Conservation (phyloP, 2,329 filamentous ascomycete species). For the Trichoderma koningiopsis region DNA sequence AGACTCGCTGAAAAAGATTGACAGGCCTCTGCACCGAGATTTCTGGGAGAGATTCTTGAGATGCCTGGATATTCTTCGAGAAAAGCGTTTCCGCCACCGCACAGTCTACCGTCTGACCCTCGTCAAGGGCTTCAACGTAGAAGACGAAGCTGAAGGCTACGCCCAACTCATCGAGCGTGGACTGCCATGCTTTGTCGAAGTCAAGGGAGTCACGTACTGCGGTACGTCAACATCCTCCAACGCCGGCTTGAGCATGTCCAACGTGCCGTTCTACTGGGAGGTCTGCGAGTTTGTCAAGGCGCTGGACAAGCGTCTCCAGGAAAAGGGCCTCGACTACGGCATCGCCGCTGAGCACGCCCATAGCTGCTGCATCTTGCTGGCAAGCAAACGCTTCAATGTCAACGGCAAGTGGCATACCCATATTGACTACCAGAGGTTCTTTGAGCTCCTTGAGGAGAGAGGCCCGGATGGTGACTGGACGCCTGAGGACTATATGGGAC, state of each 20-base stretch:
- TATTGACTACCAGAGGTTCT: slow-evolving; percentile 90
- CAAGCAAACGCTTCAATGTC: slow-evolving; percentile 75
- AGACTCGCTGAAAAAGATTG: slow-evolving; percentile 84
- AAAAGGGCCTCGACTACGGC: slow-evolving; percentile 77
- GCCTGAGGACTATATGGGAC: slow-evolving; percentile 89
- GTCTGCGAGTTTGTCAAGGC: slow-evolving; percentile 79
- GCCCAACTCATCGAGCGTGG: slow-evolving; percentile 84
- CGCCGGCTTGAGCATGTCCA: slow-evolving; percentile 92
- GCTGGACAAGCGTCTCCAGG: slow-evolving; percentile 68
- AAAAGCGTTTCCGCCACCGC: slow-evolving; percentile 80
- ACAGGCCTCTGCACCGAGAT: slow-evolving; percentile 88
- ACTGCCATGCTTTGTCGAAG: slow-evolving; percentile 87
- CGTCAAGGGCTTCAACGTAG: slow-evolving; percentile 97
- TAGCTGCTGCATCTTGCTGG: slow-evolving; percentile 88
- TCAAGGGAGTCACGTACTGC: slow-evolving; percentile 97
- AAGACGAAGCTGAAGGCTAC: slow-evolving; percentile 89
- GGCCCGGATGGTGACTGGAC: slow-evolving; percentile 68
- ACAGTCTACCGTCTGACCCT: slow-evolving; percentile 95
- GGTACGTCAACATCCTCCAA: slow-evolving; percentile 83
- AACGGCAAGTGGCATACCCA: slow-evolving; percentile 84
- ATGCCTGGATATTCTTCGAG: slow-evolving; percentile 85
- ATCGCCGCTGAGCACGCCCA: slow-evolving; percentile 95
- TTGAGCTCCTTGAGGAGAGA: slow-evolving; percentile 74
- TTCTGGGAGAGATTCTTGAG: slow-evolving; percentile 96
- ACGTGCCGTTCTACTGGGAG: slow-evolving; percentile 95